A percentile compares a stretch with the other conserved stretches of the same genome.
phyloP scores from a whole-genome alignment of 169 alveolate genomes.

The Fabrea salina region DNA sequence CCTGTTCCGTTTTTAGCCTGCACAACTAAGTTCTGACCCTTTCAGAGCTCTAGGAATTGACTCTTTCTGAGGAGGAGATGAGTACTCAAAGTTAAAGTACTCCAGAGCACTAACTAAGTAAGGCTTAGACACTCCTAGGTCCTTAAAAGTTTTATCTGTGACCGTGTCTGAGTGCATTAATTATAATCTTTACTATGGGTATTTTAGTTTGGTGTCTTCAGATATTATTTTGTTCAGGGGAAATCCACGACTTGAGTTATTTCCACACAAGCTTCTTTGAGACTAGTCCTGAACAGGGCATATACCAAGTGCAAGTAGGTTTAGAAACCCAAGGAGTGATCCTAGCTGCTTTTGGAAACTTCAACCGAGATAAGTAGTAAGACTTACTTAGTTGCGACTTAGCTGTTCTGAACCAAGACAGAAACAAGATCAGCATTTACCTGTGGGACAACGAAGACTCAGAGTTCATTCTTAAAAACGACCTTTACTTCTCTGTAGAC shows the following conservation, averaged over 20 bases:
- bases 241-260: background rate
- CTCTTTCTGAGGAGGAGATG: constrained; percentile 43
- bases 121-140: background rate
- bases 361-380: constrained; percentile 27
- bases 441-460: background rate
- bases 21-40: constrained; percentile 52
- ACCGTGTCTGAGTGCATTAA: background rate
- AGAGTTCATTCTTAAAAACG: background rate
- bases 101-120: constrained; percentile 51
- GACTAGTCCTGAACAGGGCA: background rate
- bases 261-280: constrained; percentile 23
- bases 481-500: background rate
- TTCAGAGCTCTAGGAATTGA: constrained; percentile 49
- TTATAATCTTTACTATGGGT: too few relatives aligned
- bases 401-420: background rate
- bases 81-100: background rate
- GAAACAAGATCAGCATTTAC: background rate
- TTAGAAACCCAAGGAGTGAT: background rate
- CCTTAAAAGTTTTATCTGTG: background rate
- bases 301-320: constrained; percentile 15
- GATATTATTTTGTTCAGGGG: too few relatives aligned
- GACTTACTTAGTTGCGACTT: constrained; percentile 1
- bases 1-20: constrained; percentile 70
- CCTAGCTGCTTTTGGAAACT: constrained; percentile 18
- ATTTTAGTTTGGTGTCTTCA: too few relatives aligned